Evolutionary conservation across 805 yeast genomes (phyloP).

Genomic region (Candida adriatica): DNA sequence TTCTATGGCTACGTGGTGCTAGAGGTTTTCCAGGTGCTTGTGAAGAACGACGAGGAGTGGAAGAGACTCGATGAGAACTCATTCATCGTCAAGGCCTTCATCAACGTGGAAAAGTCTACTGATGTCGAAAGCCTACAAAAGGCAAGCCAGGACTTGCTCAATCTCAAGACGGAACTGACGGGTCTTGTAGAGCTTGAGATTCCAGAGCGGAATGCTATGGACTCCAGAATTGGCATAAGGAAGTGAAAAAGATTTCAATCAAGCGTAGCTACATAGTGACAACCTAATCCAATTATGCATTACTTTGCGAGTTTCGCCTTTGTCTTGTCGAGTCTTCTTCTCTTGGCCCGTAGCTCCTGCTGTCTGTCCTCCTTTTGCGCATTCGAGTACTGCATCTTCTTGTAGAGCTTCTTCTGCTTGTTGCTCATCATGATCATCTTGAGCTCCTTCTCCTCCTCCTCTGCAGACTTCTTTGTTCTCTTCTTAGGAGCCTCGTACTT

Average conservation of each 20-base stretch:
- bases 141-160: constrained; percentile 56
- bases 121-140: constrained; percentile 66
- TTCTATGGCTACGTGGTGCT: constrained; percentile 51
- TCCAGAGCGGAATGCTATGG: constrained; percentile 79
- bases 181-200: constrained; percentile 63
- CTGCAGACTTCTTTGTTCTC: constrained; percentile 34
- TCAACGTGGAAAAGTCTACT: constrained; percentile 65
- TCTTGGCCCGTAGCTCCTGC: constrained; percentile 61
- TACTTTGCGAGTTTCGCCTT: constrained; percentile 19
- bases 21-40: constrained; percentile 45
- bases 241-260: constrained; percentile 1
- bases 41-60: constrained; percentile 23
- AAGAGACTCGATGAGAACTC: constrained; percentile 39
- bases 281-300: too few species aligned
- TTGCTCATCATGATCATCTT: constrained; percentile 97
- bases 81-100: constrained; percentile 55
- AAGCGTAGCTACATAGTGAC: too few species aligned
- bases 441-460: constrained; percentile 78
- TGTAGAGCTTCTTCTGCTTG: constrained; percentile 89
- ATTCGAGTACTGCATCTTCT: constrained; percentile 90
- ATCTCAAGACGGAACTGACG: constrained; percentile 55
- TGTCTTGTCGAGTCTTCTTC: constrained; percentile 57
- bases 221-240: constrained; percentile 41
- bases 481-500: constrained; percentile 54
- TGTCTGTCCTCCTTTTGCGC: constrained; percentile 74